These are phyloP conservation scores for Podospora sp. DNA, from an alignment of 495 filamentous ascomycete genomes.

Conservation along the genomic window DNA sequence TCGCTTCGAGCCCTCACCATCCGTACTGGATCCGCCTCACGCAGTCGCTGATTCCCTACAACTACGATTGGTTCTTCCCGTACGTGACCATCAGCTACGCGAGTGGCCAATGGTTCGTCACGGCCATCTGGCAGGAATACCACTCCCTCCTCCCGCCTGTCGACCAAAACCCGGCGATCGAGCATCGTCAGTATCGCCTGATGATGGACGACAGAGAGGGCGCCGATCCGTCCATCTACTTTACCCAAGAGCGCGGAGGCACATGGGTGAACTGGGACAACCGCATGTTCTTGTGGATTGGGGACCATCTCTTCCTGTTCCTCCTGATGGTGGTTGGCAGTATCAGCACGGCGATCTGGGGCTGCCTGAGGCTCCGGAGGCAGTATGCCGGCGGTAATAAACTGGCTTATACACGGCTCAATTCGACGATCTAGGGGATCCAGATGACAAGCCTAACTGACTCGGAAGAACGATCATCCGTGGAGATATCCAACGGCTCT, in stretches of 20 bases:
- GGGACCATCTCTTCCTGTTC: constrained; percentile 39
- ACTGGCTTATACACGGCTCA: not conserved
- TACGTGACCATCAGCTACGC: constrained; percentile 90
- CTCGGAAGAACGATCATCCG: not conserved
- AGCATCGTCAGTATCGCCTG: constrained; percentile 38
- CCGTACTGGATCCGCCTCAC: constrained; percentile 80
- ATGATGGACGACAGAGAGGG: constrained; percentile 47
- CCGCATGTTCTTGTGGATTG: constrained; percentile 33
- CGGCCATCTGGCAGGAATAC: constrained; percentile 83
- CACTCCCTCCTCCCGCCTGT: constrained; percentile 28
- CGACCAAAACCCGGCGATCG: constrained; percentile 16
- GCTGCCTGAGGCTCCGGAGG: constrained; percentile 1
- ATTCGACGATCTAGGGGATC: not conserved
- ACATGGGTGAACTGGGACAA: constrained; percentile 52
- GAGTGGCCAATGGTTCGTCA: constrained; percentile 83
- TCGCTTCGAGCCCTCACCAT: constrained; percentile 78
- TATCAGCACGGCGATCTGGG: constrained; percentile 17
- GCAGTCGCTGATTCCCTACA: constrained; percentile 67
- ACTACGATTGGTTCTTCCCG: constrained; percentile 76
- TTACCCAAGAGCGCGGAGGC: constrained; percentile 45
- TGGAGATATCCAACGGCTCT: not conserved
- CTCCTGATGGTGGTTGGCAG: constrained; percentile 38
- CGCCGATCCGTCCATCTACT: constrained; percentile 45
- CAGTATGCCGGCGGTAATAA: not conserved
- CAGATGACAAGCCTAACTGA: not conserved